Evolutionary conservation across 768 basidiomycete species (phyloP), one percentile per base, ranked within the genome.

Genomic region (Boletellus emodensis): DNA sequence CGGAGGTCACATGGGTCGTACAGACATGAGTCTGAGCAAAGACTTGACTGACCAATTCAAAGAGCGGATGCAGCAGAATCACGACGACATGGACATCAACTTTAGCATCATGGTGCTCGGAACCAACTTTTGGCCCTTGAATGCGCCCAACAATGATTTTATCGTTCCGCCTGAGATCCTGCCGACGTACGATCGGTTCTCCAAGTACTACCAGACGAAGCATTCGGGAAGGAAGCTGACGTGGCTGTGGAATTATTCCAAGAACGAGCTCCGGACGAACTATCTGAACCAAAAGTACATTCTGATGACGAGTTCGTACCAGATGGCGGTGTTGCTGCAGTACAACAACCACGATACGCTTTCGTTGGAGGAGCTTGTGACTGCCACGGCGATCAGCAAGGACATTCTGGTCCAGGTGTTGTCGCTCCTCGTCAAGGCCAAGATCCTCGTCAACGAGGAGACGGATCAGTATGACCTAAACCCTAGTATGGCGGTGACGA

Each of bases 201-300:
- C 84, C 55, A 83, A 84, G 53, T 98, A 93, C 74, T 97, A 98
- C 68, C 88, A 90, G 63, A 84, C 83, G 64, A 93, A 94, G 68
- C 92, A 95, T 68, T 90, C 87, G 3, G 95, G 94, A 13, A 87
- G 95, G 53, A 95, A 95, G 65, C 79, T 99, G 38, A 94, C 91
- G 0, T 99, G 95, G 95, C 73, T 98, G 10, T 99, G 96, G 96
- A 95, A 97, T 63, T 91, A 94, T 67, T 93, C 86, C 48, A 95
- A 95, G 75, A 94, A 94, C 71, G 96, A 99, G 66, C 79, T 99
- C 6, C 83, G 87, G 49, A 94, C 94, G 56, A 94, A 89, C 63
- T 93, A 96, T 70, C 77, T 91, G 47, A 86, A 85, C 62, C 92
- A 94, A 70, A 96, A 94, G 70, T 97, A 97, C 73, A 93, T 95